Percentiles rank a stretch among this genome's conserved stretches.
Conservation (phyloP, 768 basidiomycete species). For the Lactarius vividus region DNA sequence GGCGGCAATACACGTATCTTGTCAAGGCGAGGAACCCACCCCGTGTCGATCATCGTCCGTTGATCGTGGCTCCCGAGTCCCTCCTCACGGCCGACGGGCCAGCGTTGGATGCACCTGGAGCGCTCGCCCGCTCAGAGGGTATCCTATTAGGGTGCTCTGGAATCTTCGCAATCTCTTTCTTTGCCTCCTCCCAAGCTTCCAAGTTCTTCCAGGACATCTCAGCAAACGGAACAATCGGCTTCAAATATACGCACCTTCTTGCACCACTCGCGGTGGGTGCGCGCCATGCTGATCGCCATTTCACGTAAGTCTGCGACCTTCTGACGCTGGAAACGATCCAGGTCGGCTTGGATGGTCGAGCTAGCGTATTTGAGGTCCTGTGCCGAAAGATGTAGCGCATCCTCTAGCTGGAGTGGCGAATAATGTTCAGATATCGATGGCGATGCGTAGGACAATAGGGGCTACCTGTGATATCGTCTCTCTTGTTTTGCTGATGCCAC, state of each 20-base stretch:
- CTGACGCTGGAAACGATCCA: slow-evolving; percentile 97
- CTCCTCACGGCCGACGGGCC: slow-evolving; percentile 43
- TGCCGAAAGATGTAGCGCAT: slow-evolving; percentile 86
- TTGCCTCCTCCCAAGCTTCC: slow-evolving; percentile 96
- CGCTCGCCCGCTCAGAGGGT: slow-evolving; percentile 42
- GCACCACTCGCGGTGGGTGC: slow-evolving; percentile 94
- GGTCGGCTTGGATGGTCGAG: slow-evolving; percentile 93
- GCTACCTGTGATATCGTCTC: slow-evolving; percentile 92
- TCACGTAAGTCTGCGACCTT: slow-evolving; percentile 95
- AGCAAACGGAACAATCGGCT: neutral
- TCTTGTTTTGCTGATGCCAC: slow-evolving; percentile 89
- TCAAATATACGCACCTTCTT: slow-evolving; percentile 62
- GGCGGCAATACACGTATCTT: neutral
- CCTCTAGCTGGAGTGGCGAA: slow-evolving; percentile 68
- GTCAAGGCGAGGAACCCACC: neutral
- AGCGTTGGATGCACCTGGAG: slow-evolving; percentile 4
- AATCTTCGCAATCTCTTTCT: slow-evolving; percentile 87
- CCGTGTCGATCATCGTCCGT: slow-evolving; percentile 45
- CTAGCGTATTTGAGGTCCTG: slow-evolving; percentile 96
- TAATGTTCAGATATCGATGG: slow-evolving; percentile 17
- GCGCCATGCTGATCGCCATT: slow-evolving; percentile 89
- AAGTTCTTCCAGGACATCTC: slow-evolving; percentile 63
- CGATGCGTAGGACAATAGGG: slow-evolving; percentile 5
- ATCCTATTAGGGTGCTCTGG: slow-evolving; percentile 82
- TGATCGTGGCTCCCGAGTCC: slow-evolving; percentile 70